Evolutionary conservation across 1,139 yeast species (phyloP).

Genomic region (Candida labiduridarum): DNA sequence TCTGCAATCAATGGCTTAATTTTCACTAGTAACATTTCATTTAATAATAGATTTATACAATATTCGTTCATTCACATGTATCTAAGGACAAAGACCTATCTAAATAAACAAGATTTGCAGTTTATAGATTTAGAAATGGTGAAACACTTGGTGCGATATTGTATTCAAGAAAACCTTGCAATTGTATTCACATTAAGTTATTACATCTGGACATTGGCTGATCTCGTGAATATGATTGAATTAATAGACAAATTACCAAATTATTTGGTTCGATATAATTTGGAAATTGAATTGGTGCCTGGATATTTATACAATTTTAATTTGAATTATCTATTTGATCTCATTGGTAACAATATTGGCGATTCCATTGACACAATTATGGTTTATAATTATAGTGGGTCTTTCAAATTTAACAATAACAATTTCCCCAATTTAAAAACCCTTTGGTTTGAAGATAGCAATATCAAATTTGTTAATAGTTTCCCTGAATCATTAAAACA

Average conservation of each 20-base stretch:
- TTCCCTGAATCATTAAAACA: slow-evolving; percentile 9
- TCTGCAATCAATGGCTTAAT: slow-evolving; percentile 12
- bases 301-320: slow-evolving; percentile 19
- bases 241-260: slow-evolving; percentile 10
- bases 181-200: slow-evolving; percentile 21
- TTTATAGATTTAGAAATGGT: slow-evolving; percentile 9
- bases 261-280: slow-evolving; percentile 14
- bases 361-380: slow-evolving; percentile 8
- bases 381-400: slow-evolving; percentile 18
- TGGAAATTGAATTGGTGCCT: slow-evolving; percentile 27
- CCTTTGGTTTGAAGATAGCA: slow-evolving; percentile 23
- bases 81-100: slow-evolving; percentile 16
- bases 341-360: slow-evolving; percentile 4
- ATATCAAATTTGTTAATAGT: slow-evolving; percentile 16
- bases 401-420: slow-evolving; percentile 17
- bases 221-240: slow-evolving; percentile 18
- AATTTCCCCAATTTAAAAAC: slow-evolving; percentile 17
- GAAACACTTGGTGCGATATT: slow-evolving; percentile 9
- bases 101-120: slow-evolving; percentile 13
- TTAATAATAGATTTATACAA: slow-evolving; percentile 17
- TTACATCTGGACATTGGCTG: slow-evolving; percentile 24
- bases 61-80: slow-evolving; percentile 19
- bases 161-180: slow-evolving; percentile 4
- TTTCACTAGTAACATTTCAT: slow-evolving; percentile 10
- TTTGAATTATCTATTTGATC: slow-evolving; percentile 15